A percentile compares a stretch with the other conserved stretches of the same genome.
phyloP scores from a whole-genome alignment of 352 stramenopile species.

The Globisporangium spinosum region DNA sequence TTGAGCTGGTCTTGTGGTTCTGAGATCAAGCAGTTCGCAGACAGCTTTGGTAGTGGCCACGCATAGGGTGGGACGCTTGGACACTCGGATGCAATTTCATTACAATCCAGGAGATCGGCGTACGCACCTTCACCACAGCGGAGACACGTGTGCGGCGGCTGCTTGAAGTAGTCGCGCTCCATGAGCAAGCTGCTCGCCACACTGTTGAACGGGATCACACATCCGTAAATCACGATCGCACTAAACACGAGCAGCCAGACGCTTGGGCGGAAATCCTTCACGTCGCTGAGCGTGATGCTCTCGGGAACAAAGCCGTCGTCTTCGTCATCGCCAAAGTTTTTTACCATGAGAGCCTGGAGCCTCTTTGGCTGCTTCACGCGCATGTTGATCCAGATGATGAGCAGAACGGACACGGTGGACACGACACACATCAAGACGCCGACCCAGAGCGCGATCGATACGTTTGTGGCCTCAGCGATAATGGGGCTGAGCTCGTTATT shows the following conservation, averaged over 20 bases:
- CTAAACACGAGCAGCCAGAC: conserved; percentile 89
- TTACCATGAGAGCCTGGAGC: conserved; percentile 5
- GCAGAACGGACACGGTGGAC: conserved; percentile 60
- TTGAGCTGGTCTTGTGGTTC: conserved; percentile 51
- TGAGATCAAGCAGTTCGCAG: conserved; percentile 67
- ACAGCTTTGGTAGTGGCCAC: conserved; percentile 67
- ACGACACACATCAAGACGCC: conserved; percentile 78
- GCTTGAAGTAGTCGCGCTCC: conserved; percentile 87
- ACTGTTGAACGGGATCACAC: conserved; percentile 93
- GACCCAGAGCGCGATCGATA: conserved; percentile 83
- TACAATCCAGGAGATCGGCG: conserved; percentile 43
- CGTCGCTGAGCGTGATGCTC: conserved; percentile 63
- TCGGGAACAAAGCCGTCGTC: conserved; percentile 15
- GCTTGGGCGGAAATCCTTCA: conserved; percentile 72
- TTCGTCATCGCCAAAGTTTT: conserved; percentile 12
- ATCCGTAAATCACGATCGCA: conserved; percentile 91
- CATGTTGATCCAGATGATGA: conserved; percentile 82
- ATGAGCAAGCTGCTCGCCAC: conserved; percentile 90
- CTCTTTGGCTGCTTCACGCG: conserved; percentile 23
- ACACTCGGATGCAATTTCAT: conserved; percentile 40
- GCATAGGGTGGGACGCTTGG: conserved; percentile 65
- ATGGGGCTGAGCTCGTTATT: conserved; percentile 89
- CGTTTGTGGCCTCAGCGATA: conserved; percentile 59
- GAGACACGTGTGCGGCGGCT: conserved; percentile 40
- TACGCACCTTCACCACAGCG: conserved; percentile 64